Percentiles rank a stretch among this genome's conserved stretches.
Evolutionary conservation across 2,329 filamentous ascomycete genomes (phyloP).

Genomic region (Cordyceps cateniannulata): DNA sequence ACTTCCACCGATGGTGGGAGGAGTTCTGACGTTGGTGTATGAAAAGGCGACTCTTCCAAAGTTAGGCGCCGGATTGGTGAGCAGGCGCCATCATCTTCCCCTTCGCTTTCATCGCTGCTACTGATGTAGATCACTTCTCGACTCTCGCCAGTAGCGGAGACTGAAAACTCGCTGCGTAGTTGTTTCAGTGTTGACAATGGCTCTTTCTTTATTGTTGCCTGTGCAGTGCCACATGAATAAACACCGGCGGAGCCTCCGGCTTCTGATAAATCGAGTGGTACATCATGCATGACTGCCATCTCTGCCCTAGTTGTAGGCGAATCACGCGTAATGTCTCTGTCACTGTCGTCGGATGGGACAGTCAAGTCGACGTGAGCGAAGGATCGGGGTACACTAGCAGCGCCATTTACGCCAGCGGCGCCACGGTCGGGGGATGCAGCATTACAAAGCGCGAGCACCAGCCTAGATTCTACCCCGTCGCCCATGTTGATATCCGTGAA

Average conservation of each 20-base stretch:
- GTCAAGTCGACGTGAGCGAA: not conserved
- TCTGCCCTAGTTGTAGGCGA: not conserved
- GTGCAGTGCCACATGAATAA: not conserved
- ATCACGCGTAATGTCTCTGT: not conserved
- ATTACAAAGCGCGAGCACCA: not conserved
- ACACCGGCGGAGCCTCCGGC: not conserved
- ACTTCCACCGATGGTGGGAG: not conserved
- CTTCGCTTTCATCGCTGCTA: not conserved
- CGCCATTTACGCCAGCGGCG: not conserved
- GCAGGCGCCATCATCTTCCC: not conserved
- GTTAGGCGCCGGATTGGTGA: not conserved
- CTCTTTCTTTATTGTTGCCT: not conserved
- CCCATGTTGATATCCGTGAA: not conserved
- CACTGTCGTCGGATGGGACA: not conserved
- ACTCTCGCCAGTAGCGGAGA: not conserved
- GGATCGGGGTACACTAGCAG: not conserved
- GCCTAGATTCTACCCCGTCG: not conserved
- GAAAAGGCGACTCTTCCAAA: not conserved
- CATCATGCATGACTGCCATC: not conserved
- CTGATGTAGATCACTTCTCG: slow-evolving; percentile 3
- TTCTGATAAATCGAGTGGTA: not conserved
- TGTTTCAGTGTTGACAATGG: not conserved
- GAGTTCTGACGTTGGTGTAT: not conserved
- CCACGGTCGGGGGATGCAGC: no score
- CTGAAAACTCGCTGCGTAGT: not conserved